Evolutionary conservation across 2,329 filamentous ascomycete species (phyloP).

Genomic region (Akanthomyces dipterigenus): DNA sequence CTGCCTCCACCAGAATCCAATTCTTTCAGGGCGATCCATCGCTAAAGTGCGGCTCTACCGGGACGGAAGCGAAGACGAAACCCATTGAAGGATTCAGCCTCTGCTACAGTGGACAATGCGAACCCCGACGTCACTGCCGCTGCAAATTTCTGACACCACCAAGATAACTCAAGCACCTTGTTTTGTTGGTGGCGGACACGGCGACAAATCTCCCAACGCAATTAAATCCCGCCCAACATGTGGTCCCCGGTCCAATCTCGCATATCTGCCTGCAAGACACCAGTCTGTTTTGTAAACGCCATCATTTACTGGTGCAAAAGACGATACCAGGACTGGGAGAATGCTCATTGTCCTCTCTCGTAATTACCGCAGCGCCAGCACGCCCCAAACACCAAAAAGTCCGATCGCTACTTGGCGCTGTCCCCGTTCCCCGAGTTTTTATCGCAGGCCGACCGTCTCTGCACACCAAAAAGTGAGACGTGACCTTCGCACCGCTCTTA

Average conservation of each 20-base stretch:
- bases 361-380: neutral
- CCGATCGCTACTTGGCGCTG: neutral
- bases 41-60: conserved; percentile 1
- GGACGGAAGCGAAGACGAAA: neutral
- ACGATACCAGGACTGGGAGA: neutral
- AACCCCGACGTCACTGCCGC: neutral
- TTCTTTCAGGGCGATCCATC: neutral
- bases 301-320: neutral
- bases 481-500: neutral
- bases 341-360: neutral
- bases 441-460: neutral
- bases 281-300: neutral
- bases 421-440: conserved; percentile 1
- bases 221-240: conserved; percentile 2
- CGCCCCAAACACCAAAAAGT: neutral
- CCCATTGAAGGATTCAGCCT: neutral
- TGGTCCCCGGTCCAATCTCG: neutral
- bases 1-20: neutral
- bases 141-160: conserved; percentile 6
- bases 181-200: conserved; percentile 1
- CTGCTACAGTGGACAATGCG: neutral
- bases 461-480: neutral
- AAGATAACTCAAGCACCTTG: neutral
- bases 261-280: neutral
- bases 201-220: conserved; percentile 11